phyloP scores from a whole-genome alignment of 208 protist genomes.

The Trypanosoma avium region DNA sequence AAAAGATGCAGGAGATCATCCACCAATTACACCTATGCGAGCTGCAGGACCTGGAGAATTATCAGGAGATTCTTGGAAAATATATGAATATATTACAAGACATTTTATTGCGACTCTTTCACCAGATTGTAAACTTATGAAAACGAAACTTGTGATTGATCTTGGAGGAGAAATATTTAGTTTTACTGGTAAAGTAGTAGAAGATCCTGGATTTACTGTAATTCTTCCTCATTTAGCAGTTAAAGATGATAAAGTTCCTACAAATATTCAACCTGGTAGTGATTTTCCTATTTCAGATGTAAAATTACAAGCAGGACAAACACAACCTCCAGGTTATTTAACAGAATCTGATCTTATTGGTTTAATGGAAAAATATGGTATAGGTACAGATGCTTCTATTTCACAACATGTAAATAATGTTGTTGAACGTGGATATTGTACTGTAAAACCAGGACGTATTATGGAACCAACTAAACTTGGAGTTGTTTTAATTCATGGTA shows the following conservation, averaged over 20 bases:
- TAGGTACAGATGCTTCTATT: conserved; percentile 99
- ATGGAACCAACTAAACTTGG: conserved; percentile 95
- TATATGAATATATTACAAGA: conserved; percentile 89
- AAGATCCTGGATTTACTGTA: conserved; percentile 82
- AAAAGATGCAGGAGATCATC: conserved; percentile 89
- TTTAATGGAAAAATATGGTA: conserved; percentile 97
- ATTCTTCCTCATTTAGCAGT: conserved; percentile 78
- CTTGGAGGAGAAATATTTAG: conserved; percentile 79
- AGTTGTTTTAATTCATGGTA: conserved; percentile 92
- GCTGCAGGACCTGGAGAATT: conserved; percentile 59
- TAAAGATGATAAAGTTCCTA: conserved; percentile 78
- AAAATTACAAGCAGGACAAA: conserved; percentile 78
- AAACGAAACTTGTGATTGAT: conserved; percentile 78
- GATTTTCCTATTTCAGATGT: conserved; percentile 81
- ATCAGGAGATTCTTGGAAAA: conserved; percentile 78
- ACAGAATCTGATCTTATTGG: conserved; percentile 98
- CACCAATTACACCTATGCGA: conserved; percentile 92
- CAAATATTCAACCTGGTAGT: conserved; percentile 58
- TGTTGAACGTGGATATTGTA: conserved; percentile 91
- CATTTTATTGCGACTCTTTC: conserved; percentile 90
- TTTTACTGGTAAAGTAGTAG: conserved; percentile 68
- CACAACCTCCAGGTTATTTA: conserved; percentile 93
- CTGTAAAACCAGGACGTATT: conserved; percentile 71
- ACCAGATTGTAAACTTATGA: conserved; percentile 67
- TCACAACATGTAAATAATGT: conserved; percentile 98